These are phyloP conservation scores for Chaetomium globosum DNA, from an alignment of 2,329 filamentous ascomycete species.

Conservation along the genomic window DNA sequence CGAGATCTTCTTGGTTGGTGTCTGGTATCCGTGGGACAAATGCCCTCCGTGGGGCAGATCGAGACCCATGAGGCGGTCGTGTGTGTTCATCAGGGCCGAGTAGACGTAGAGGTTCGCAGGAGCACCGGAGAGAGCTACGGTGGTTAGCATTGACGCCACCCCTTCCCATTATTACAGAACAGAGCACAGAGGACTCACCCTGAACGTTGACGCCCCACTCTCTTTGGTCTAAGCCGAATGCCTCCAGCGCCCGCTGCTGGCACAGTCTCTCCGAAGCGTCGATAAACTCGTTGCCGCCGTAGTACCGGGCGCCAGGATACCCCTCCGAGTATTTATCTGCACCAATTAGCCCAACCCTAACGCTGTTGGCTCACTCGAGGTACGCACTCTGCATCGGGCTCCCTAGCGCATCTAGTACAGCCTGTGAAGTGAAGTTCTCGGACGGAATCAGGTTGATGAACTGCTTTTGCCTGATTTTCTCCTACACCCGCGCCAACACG, in stretches of 20 bases:
- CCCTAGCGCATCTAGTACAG: constrained; percentile 85
- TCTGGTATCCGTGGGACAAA: constrained; percentile 96
- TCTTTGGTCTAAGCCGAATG: constrained; percentile 79
- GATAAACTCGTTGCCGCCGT: constrained; percentile 95
- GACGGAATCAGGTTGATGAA: constrained; percentile 98
- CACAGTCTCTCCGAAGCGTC: constrained; percentile 87
- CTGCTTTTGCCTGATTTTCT: constrained; percentile 94
- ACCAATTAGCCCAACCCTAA: constrained; percentile 35
- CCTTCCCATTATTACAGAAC: not conserved
- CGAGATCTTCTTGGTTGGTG: constrained; percentile 92
- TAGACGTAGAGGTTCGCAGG: constrained; percentile 88
- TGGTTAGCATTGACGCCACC: constrained; percentile 25
- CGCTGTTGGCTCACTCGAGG: not conserved
- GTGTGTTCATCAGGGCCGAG: constrained; percentile 86
- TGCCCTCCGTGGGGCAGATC: constrained; percentile 96
- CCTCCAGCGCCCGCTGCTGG: constrained; percentile 84
- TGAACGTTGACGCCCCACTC: constrained; percentile 98
- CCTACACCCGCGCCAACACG: constrained; percentile 54
- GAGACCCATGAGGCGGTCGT: constrained; percentile 95
- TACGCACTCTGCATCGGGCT: constrained; percentile 89
- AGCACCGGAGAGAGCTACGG: constrained; percentile 71
- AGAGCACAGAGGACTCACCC: constrained; percentile 52
- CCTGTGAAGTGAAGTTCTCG: constrained; percentile 93
- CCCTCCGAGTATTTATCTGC: constrained; percentile 97
- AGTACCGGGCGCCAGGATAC: constrained; percentile 94